These are phyloP conservation scores for Lantana camara DNA, from an alignment of 257 asterid species.

Conservation along the genomic window DNA sequence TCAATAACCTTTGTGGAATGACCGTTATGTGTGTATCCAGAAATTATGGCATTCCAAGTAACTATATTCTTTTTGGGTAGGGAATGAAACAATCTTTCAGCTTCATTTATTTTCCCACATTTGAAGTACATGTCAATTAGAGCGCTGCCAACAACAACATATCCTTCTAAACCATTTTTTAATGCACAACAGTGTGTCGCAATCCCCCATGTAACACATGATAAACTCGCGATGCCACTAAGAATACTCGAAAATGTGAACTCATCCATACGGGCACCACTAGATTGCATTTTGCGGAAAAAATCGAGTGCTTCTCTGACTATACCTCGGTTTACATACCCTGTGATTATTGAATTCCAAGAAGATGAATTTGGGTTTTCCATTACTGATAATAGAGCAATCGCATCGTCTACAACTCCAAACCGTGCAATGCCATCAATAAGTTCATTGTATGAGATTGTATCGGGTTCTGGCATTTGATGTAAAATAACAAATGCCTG, in stretches of 20 bases:
- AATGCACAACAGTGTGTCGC: constrained; percentile 59
- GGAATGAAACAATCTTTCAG: constrained; percentile 41
- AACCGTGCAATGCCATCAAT: constrained; percentile 73
- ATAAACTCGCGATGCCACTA: constrained; percentile 62
- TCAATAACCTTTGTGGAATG: constrained; percentile 46
- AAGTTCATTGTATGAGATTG: constrained; percentile 70
- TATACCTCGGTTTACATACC: constrained; percentile 62
- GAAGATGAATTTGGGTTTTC: constrained; percentile 77
- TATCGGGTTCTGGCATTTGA: constrained; percentile 66
- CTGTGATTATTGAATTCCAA: constrained; percentile 83
- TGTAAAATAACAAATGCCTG: constrained; percentile 44
- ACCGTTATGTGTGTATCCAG: constrained; percentile 72
- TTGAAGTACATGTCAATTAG: constrained; percentile 80
- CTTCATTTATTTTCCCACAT: constrained; percentile 64
- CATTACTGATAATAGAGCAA: constrained; percentile 44
- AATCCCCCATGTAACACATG: constrained; percentile 56
- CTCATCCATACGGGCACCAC: constrained; percentile 54
- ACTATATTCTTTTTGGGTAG: constrained; percentile 65
- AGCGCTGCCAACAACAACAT: constrained; percentile 78
- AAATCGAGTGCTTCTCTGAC: constrained; percentile 51
- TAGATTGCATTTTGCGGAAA: constrained; percentile 58
- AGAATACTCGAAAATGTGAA: constrained; percentile 77
- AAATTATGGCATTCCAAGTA: constrained; percentile 77
- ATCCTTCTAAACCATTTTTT: constrained; percentile 51
- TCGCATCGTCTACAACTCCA: constrained; percentile 66